Evolutionary conservation across 345 rosid genomes (phyloP).

Genomic region (Aquilaria malaccensis): DNA sequence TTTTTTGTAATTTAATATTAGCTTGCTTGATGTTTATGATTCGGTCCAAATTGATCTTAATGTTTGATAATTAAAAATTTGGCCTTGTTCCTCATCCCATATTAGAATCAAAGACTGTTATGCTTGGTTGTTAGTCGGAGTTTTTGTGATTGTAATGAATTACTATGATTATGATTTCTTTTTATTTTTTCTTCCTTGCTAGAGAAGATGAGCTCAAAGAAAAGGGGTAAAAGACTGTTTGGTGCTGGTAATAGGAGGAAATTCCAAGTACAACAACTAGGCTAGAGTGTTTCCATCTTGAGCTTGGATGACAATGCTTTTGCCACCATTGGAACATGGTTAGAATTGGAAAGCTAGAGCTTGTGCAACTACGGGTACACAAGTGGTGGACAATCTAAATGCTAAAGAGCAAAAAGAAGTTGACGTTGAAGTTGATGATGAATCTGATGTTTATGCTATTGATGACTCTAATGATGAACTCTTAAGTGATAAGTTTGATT

Average conservation of each 20-base stretch:
- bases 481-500: slow-evolving; percentile 73
- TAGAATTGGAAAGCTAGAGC: slow-evolving; percentile 80
- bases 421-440: slow-evolving; percentile 40
- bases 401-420: slow-evolving; percentile 14
- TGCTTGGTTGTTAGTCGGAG: too few species aligned
- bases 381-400: slow-evolving; percentile 13
- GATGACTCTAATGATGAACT: slow-evolving; percentile 82
- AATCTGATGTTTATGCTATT: slow-evolving; percentile 29
- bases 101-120: too few species aligned
- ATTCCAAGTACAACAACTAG: slow-evolving; percentile 33
- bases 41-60: too few species aligned
- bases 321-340: slow-evolving; percentile 72
- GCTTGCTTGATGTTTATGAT: too few species aligned
- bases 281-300: slow-evolving; percentile 36
- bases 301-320: slow-evolving; percentile 34
- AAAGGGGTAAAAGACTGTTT: slow-evolving; percentile 25
- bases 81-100: too few species aligned
- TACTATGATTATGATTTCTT: too few species aligned
- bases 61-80: too few species aligned
- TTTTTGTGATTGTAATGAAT: too few species aligned
- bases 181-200: too few species aligned
- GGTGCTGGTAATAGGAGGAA: slow-evolving; percentile 19
- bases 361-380: slow-evolving; percentile 32
- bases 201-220: slow-evolving; percentile 50
- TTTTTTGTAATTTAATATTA: too few species aligned